These are phyloP conservation scores for Pisolithus albus DNA, from an alignment of 768 basidiomycete genomes.

Conservation along the genomic window DNA sequence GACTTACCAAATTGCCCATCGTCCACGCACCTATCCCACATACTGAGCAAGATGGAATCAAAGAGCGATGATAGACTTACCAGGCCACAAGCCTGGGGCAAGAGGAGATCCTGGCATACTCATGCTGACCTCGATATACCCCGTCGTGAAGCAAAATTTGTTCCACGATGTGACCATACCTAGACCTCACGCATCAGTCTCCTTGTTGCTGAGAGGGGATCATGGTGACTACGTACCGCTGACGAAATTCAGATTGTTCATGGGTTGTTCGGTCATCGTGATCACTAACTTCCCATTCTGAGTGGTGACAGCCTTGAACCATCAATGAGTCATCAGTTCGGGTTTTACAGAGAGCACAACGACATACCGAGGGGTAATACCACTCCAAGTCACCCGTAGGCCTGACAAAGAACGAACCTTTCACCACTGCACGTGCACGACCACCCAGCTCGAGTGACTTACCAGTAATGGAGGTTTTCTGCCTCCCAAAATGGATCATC, in stretches of 20 bases:
- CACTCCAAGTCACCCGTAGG: slow-evolving; percentile 77
- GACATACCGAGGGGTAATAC: slow-evolving; percentile 65
- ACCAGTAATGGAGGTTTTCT: slow-evolving; percentile 80
- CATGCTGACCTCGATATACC: slow-evolving; percentile 79
- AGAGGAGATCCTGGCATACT: slow-evolving; percentile 61
- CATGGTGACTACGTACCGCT: slow-evolving; percentile 45
- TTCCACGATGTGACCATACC: slow-evolving; percentile 86
- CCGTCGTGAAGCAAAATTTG: slow-evolving; percentile 91
- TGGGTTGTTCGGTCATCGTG: slow-evolving; percentile 62
- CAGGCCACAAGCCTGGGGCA: slow-evolving; percentile 83
- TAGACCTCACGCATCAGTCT: slow-evolving; percentile 15
- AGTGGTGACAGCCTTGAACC: slow-evolving; percentile 58
- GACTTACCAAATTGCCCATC: slow-evolving; percentile 57
- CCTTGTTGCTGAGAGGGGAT: not conserved
- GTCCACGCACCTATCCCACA: slow-evolving; percentile 53
- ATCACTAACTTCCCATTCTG: slow-evolving; percentile 72
- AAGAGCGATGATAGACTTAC: slow-evolving; percentile 32
- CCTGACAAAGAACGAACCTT: slow-evolving; percentile 16
- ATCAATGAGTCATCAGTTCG: slow-evolving; percentile 1
- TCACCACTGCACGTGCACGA: no score
- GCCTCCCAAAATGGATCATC: slow-evolving; percentile 88
- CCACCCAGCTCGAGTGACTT: slow-evolving; percentile 5
- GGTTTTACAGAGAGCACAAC: not conserved
- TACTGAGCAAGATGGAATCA: slow-evolving; percentile 2
- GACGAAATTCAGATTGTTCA: slow-evolving; percentile 78